Base-by-base conservation (phyloP, 139 green algal species). In the Chlorella sp. region DNA sequence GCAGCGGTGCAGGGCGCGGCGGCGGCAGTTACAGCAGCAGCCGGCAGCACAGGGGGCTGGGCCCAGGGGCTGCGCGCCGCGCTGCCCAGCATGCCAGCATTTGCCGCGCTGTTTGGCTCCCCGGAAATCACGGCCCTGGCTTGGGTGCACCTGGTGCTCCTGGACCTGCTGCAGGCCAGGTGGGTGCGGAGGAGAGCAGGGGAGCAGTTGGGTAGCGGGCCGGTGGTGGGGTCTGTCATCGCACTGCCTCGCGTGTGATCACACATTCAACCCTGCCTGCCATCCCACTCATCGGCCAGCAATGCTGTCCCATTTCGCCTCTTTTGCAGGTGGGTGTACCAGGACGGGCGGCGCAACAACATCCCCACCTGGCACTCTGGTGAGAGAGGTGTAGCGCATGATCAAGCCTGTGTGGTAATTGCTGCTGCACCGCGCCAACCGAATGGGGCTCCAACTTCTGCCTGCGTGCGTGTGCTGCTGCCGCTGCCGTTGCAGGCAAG, bases 161-260 rank as follows among this genome's bases (percentile, higher is more conserved):
- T 98, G 26, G 95, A 98, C 82, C 89, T 98, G 23, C 92, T 94
- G 51, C 90, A 95, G n/a, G 95, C 93, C 15, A 89, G 93, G 93
- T 95, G 68, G 60, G 74, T n/a, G 23, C 11, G 23, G 21, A 32
- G 39, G 20, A 1, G 20, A 36, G 26, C 34, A 28, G 34, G n/a
- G n/a, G n/a, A n/a, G n/a, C n/a, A n/a, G 23, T 7, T 51, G 16
- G 44, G 44, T 51, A 51, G n/a, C 44, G 44, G 44, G n/a, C n/a
- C 44, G 9, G 44, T 51, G 44, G 44, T 51, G 6, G 44, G 44
- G 44, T 51, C 9, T 51, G 44, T 6, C 44, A 51, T n/a, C n/a
- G n/a, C n/a, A n/a, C n/a, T n/a, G n/a, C n/a, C n/a, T n/a, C n/a
- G n/a, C n/a, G n/a, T n/a, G n/a, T n/a, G n/a, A n/a, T n/a, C n/a